Conservation (phyloP, 2,329 filamentous ascomycete genomes). For the Microascus cirrosus region DNA sequence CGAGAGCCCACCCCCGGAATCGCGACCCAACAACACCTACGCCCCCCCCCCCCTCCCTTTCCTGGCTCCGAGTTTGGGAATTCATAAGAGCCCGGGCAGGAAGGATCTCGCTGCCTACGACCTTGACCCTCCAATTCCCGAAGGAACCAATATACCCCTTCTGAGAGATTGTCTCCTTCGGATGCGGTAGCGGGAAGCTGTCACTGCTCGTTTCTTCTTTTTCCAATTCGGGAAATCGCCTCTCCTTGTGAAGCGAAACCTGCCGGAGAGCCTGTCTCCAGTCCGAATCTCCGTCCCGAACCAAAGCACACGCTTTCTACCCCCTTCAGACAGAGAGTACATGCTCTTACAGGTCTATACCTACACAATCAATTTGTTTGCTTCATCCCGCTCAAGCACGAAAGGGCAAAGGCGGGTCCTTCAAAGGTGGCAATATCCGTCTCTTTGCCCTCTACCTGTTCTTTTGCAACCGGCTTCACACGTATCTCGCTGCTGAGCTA, state of each 20-base stretch:
- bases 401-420: neutral
- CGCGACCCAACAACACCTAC: too few species aligned
- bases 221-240: neutral
- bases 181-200: neutral
- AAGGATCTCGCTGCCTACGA: neutral
- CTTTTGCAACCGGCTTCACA: neutral
- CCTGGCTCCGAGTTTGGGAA: neutral
- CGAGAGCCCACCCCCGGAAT: too few species aligned
- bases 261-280: neutral
- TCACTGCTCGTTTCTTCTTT: neutral
- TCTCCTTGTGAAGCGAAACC: neutral
- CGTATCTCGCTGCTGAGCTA: neutral
- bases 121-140: neutral
- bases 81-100: neutral
- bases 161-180: neutral
- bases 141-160: neutral
- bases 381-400: neutral
- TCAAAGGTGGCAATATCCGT: neutral
- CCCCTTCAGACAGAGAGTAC: neutral
- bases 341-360: neutral
- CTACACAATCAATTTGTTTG: constrained; percentile 1
- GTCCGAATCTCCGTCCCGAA: neutral
- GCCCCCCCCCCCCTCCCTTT: too few species aligned
- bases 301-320: neutral
- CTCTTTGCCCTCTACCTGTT: neutral